Evolutionary conservation across 208 protist genomes (phyloP).

Genomic region (Leishmania tarentolae): DNA sequence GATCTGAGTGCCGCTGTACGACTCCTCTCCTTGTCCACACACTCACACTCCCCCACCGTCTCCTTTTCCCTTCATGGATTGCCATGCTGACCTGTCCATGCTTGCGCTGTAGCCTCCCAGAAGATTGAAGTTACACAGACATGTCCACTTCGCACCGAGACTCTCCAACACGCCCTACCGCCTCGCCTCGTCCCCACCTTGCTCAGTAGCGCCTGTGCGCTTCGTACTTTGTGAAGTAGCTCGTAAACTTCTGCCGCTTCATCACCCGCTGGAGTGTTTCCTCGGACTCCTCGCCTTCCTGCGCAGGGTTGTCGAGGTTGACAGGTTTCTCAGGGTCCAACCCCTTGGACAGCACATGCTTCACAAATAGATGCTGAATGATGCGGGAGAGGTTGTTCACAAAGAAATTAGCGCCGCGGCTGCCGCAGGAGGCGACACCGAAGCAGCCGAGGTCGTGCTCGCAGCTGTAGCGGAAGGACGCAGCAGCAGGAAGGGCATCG

Average conservation of each 20-base stretch:
- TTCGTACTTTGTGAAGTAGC: conserved; percentile 73
- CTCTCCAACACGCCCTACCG: neutral
- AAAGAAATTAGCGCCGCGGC: conserved; percentile 58
- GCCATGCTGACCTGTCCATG: neutral
- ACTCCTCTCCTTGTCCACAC: neutral
- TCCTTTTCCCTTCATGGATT: neutral
- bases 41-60: neutral
- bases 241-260: conserved; percentile 56
- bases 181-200: neutral
- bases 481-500: conserved; percentile 51
- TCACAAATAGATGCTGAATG: conserved; percentile 79
- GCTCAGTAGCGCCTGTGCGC: conserved; percentile 60
- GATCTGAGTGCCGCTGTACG: neutral
- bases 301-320: conserved; percentile 60
- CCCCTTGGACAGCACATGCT: conserved; percentile 65
- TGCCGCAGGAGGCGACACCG: conserved; percentile 68
- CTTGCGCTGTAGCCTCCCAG: neutral
- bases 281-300: conserved; percentile 26
- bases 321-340: conserved; percentile 49
- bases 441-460: conserved; percentile 80
- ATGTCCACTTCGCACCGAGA: neutral
- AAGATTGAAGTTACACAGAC: neutral
- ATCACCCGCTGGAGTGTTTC: conserved; percentile 53
- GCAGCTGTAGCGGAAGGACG: conserved; percentile 72
- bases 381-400: conserved; percentile 60